phyloP scores from a whole-genome alignment of 805 yeast genomes.

The Zygotorulaspora danielsina region DNA sequence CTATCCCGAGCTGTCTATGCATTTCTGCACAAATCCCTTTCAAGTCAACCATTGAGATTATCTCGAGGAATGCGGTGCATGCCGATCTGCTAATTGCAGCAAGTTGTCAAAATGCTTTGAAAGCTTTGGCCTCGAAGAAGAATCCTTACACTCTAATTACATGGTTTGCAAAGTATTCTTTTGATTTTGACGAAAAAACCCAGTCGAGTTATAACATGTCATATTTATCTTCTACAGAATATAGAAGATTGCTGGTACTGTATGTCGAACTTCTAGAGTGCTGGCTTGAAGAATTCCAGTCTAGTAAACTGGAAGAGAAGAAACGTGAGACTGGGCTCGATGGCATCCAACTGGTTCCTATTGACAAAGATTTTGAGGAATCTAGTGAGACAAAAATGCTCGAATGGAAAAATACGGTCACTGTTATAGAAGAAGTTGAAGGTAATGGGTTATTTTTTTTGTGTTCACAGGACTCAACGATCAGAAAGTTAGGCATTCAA shows the following conservation, averaged over 20 bases:
- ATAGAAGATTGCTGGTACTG: constrained; percentile 54
- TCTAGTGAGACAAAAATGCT: constrained; percentile 51
- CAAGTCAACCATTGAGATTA: constrained; percentile 64
- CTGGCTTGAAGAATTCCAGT: constrained; percentile 70
- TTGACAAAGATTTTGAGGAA: constrained; percentile 21
- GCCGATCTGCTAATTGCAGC: constrained; percentile 54
- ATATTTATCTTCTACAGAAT: constrained; percentile 57
- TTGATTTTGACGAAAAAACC: constrained; percentile 72
- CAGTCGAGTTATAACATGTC: constrained; percentile 49
- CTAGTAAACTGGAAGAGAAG: constrained; percentile 31
- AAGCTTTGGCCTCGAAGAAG: constrained; percentile 58
- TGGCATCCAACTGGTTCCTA: constrained; percentile 27
- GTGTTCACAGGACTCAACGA: constrained; percentile 77
- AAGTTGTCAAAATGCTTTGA: constrained; percentile 62
- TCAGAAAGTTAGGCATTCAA: constrained; percentile 70
- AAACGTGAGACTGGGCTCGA: constrained; percentile 33
- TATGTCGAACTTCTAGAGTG: constrained; percentile 76
- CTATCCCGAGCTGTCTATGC: constrained; percentile 65
- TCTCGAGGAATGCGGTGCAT: constrained; percentile 75
- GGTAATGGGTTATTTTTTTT: constrained; percentile 91
- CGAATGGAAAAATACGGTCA: constrained; percentile 72
- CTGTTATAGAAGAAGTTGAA: constrained; percentile 90
- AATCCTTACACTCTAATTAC: constrained; percentile 70
- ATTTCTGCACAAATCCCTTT: constrained; percentile 47
- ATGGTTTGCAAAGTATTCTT: constrained; percentile 73